These are phyloP conservation scores for Nicotiana noctiflora DNA, from an alignment of 257 asterid genomes.

Conservation along the genomic window DNA sequence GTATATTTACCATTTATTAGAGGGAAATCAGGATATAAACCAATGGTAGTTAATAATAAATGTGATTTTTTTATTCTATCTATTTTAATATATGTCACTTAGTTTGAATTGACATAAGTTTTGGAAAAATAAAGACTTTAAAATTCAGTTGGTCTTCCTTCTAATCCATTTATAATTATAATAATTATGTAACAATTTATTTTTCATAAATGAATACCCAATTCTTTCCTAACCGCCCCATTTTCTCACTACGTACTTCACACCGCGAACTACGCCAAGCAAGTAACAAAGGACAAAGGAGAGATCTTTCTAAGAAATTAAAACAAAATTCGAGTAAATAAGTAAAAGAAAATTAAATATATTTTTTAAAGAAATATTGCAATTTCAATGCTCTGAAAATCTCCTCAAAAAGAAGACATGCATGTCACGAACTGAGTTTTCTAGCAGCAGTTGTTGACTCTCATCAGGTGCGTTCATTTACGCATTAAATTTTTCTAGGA, in stretches of 20 bases:
- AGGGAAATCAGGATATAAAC: too few relatives aligned
- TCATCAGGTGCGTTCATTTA: background rate
- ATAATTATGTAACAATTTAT: too few relatives aligned
- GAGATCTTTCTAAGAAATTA: background rate
- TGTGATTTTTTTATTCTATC: too few relatives aligned
- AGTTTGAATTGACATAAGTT: too few relatives aligned
- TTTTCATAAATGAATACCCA: conserved; percentile 8
- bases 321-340: background rate
- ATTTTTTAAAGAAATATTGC: background rate
- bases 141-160: too few relatives aligned
- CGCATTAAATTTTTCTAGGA: background rate
- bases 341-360: background rate
- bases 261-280: conserved; percentile 20
- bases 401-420: conserved; percentile 2
- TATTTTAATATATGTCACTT: too few relatives aligned
- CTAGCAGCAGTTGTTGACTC: conserved; percentile 21
- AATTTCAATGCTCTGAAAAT: background rate
- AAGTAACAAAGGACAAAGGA: background rate
- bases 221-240: background rate
- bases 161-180: too few relatives aligned
- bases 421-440: conserved; percentile 14
- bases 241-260: background rate
- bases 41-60: too few relatives aligned
- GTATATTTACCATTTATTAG: too few relatives aligned
- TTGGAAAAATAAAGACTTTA: too few relatives aligned